Evolutionary conservation across 176 grass and related monocot genomes (phyloP).

Genomic region (Areca catechu): DNA sequence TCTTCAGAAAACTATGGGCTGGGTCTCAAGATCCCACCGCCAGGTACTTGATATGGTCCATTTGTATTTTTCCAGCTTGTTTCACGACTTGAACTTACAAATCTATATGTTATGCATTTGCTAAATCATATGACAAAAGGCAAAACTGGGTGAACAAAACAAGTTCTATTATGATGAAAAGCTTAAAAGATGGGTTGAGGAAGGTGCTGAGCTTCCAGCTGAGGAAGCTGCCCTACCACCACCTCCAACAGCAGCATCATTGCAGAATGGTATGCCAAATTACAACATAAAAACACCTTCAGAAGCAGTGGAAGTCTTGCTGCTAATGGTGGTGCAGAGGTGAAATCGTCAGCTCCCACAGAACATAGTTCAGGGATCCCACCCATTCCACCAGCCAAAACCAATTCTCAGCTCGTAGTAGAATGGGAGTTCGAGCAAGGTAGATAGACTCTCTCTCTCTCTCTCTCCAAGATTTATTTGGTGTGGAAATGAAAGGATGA

Average conservation of each 20-base stretch:
- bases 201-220: constrained; percentile 62
- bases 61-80: too few relatives aligned
- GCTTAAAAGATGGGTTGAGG: constrained; percentile 93
- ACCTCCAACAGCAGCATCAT: constrained; percentile 59
- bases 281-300: constrained; percentile 46
- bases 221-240: constrained; percentile 67
- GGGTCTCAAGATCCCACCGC: constrained; percentile 65
- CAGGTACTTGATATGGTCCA: constrained; percentile 42
- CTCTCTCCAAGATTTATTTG: too few relatives aligned
- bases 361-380: constrained; percentile 58
- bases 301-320: constrained; percentile 21
- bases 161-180: constrained; percentile 96
- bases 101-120: too few relatives aligned
- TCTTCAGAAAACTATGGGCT: constrained; percentile 70
- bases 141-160: constrained; percentile 83
- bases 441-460: constrained; percentile 4
- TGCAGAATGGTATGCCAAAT: constrained; percentile 55
- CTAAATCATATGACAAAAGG: constrained; percentile 27
- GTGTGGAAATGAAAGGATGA: not conserved
- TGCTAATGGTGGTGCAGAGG: constrained; percentile 31
- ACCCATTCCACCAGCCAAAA: constrained; percentile 80
- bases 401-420: constrained; percentile 80
- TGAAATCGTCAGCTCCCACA: constrained; percentile 26
- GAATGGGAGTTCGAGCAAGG: constrained; percentile 84
- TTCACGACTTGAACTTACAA: too few relatives aligned